Evolutionary conservation across 2,329 filamentous ascomycete species (phyloP).

Genomic region (Exophiala mesophila): DNA sequence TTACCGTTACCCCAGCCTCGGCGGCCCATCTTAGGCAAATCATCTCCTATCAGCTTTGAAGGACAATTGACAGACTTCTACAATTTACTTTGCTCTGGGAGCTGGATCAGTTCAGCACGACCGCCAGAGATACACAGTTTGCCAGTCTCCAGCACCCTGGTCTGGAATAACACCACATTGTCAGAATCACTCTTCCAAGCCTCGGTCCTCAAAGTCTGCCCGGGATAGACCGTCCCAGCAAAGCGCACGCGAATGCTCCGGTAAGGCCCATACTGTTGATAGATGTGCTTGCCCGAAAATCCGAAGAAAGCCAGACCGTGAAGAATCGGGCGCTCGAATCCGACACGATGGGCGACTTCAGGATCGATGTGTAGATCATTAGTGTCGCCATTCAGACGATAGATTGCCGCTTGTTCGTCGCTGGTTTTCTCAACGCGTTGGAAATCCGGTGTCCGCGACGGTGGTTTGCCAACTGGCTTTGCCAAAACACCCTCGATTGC

Average conservation of each 20-base stretch:
- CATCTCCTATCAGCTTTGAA: too few relatives aligned
- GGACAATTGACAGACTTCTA: too few relatives aligned
- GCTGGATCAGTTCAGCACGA: not conserved
- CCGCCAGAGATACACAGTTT: slow-evolving; percentile 66
- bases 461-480: slow-evolving; percentile 72
- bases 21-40: too few relatives aligned
- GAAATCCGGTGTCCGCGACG: slow-evolving; percentile 69
- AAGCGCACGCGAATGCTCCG: slow-evolving; percentile 91
- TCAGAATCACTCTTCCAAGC: slow-evolving; percentile 76
- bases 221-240: slow-evolving; percentile 69
- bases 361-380: slow-evolving; percentile 97
- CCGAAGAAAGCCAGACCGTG: slow-evolving; percentile 95
- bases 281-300: slow-evolving; percentile 82
- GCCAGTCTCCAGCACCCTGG: slow-evolving; percentile 84
- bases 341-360: slow-evolving; percentile 84
- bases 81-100: not conserved
- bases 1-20: too few relatives aligned
- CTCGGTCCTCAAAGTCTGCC: slow-evolving; percentile 75
- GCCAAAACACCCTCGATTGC: slow-evolving; percentile 69
- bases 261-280: slow-evolving; percentile 73
- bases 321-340: slow-evolving; percentile 88
- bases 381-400: slow-evolving; percentile 87
- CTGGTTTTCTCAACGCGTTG: slow-evolving; percentile 80
- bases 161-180: slow-evolving; percentile 73
- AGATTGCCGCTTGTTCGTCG: slow-evolving; percentile 86